Evolutionary conservation across 1,139 yeast species (phyloP), one percentile per base, ranked within the genome.

Genomic region (Taphrina confusa): DNA sequence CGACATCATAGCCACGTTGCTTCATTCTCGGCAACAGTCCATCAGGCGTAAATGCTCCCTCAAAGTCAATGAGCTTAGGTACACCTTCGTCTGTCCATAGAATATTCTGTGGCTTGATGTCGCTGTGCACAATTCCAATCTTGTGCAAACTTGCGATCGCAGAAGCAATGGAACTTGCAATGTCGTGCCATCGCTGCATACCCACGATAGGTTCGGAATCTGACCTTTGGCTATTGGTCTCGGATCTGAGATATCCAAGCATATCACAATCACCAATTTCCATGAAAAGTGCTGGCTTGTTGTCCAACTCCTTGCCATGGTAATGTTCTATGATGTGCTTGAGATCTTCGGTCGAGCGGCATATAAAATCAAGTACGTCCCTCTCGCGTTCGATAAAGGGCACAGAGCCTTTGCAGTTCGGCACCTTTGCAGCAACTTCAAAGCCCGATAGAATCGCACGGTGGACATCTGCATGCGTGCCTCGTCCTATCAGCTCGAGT

Each of bases 31-130:
- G 8, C 20, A 54, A 20, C 4, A 51, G 25, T 1, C 51, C 36
- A 25, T 33, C 58, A 1, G 51, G 40, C 4, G 44, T 44, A 14
- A 22, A 31, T 3, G 58, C 58, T 8, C 44, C 25, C 31, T 54
- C 98, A 73, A 92, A 92, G 74, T 92, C 98, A 31, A 94, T 87
- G 40, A 92, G 89, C 72, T 92, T 92, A 22, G 91, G 95, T 9
- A 82, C 80, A 62, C 85, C 84, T 66, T 86, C 85, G 11, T 81
- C 79, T 34, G 86, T 80, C 1, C 90, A 83, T 58, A 92, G 76
- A 54, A 91, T 74, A 69, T 92, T 92, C 9, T 96, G 96, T 1
- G 97, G 96, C 71, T 92, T 92, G 65, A 92, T 90, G 72, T 92
- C 98, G 64, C 97, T 80, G 72, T 92, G 98, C 14, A 92, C 87